Percentiles rank a stretch among this genome's conserved stretches.
These are phyloP conservation scores for Pythium diclinum DNA, from an alignment of 352 stramenopile species.

Conservation along the genomic window DNA sequence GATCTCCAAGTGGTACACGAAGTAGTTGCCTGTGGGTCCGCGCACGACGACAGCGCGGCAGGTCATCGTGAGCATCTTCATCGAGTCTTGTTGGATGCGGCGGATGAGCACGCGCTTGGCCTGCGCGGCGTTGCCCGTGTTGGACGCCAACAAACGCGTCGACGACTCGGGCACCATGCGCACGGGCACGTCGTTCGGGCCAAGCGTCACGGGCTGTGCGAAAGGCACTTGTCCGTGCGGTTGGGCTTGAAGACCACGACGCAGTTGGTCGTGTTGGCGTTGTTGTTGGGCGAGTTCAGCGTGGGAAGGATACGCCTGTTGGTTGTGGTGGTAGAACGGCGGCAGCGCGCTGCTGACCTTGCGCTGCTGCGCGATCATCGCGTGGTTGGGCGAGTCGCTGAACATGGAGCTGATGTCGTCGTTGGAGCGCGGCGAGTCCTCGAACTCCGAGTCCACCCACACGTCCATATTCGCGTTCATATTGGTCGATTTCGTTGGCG, in stretches of 20 bases:
- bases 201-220: not conserved
- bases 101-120: conserved; percentile 70
- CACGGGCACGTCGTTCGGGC: conserved; percentile 36
- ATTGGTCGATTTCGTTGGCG: not conserved
- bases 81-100: conserved; percentile 72
- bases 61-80: conserved; percentile 69
- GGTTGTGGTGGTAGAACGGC: conserved; percentile 38
- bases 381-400: conserved; percentile 61
- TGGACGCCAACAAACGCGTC: conserved; percentile 9
- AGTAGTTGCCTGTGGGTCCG: conserved; percentile 73
- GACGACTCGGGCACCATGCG: conserved; percentile 49
- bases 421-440: conserved; percentile 61
- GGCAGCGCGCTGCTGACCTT: conserved; percentile 35
- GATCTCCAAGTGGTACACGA: conserved; percentile 84
- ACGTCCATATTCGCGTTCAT: conserved; percentile 35
- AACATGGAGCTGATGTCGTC: conserved; percentile 76
- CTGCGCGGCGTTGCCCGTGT: conserved; percentile 33
- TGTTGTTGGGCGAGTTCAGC: conserved; percentile 14
- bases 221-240: not conserved
- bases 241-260: conserved; percentile 49
- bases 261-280: conserved; percentile 54
- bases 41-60: conserved; percentile 76
- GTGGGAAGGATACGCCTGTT: conserved; percentile 24
- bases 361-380: conserved; percentile 26
- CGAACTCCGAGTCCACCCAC: conserved; percentile 72